phyloP scores from a whole-genome alignment of 805 yeast genomes.

The Tetrapisispora pingtungensis region DNA sequence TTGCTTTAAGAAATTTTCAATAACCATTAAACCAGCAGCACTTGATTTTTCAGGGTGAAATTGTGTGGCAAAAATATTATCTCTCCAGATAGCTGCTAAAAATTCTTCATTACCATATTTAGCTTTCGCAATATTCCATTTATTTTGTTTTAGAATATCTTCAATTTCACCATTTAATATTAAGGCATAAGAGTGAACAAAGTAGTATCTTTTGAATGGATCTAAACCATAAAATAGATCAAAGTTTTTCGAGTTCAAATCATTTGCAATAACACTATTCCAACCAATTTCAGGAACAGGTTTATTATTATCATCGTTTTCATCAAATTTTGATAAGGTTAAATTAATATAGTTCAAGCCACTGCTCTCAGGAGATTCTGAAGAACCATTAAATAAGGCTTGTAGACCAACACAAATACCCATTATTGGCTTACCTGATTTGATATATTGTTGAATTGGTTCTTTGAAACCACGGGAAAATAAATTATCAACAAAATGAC shows the following conservation, averaged over 20 bases:
- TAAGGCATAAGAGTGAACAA: conserved; percentile 91
- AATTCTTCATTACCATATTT: conserved; percentile 71
- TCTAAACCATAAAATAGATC: conserved; percentile 50
- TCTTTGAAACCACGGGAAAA: conserved; percentile 48
- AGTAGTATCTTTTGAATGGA: conserved; percentile 68
- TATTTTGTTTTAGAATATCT: conserved; percentile 26
- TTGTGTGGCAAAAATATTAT: conserved; percentile 86
- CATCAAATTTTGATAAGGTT: conserved; percentile 52
- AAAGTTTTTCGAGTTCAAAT: neutral
- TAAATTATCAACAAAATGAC: conserved; percentile 77
- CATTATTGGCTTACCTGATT: conserved; percentile 79
- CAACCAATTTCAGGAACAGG: conserved; percentile 97
- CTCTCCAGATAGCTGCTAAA: conserved; percentile 70
- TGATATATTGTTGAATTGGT: conserved; percentile 58
- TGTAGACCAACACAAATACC: conserved; percentile 98
- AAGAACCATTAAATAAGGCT: conserved; percentile 64
- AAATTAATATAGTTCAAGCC: conserved; percentile 56
- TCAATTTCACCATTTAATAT: conserved; percentile 37
- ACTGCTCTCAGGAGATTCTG: conserved; percentile 51
- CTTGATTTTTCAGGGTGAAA: conserved; percentile 99
- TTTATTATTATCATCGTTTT: conserved; percentile 42
- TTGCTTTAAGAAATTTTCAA: conserved; percentile 56
- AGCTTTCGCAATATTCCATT: conserved; percentile 69
- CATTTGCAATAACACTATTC: conserved; percentile 43
- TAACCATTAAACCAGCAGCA: conserved; percentile 69